phyloP scores from a whole-genome alignment of 768 basidiomycete genomes.

The Mycena rebaudengoi region DNA sequence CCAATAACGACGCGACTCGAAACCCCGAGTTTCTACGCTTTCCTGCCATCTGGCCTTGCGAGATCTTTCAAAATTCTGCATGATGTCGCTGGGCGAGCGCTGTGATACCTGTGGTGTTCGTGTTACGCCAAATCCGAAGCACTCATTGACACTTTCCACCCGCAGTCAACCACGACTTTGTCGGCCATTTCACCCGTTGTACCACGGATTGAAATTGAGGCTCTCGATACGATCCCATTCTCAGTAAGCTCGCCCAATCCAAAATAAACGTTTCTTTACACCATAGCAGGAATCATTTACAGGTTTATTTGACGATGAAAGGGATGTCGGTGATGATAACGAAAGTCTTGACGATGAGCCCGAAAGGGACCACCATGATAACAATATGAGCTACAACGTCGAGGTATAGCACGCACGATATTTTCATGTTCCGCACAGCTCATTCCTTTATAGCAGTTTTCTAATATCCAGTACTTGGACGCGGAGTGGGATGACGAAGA shows the following conservation, averaged over 20 bases:
- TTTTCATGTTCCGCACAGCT: background rate
- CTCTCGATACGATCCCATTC: constrained; percentile 27
- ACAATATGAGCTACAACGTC: constrained; percentile 41
- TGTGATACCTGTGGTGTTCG: constrained; percentile 22
- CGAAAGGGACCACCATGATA: background rate
- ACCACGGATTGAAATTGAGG: constrained; percentile 22
- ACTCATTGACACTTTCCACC: background rate
- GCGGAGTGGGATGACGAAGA: constrained; percentile 44
- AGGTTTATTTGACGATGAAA: constrained; percentile 18
- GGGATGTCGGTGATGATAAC: background rate
- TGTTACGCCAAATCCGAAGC: background rate
- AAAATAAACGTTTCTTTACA: background rate
- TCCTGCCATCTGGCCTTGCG: background rate
- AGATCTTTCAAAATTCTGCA: background rate
- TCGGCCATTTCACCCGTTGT: background rate
- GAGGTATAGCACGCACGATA: constrained; percentile 29
- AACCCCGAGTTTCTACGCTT: no score
- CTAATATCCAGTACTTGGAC: constrained; percentile 34
- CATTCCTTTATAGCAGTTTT: constrained; percentile 31
- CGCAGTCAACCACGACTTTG: constrained; percentile 19
- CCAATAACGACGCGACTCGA: no score
- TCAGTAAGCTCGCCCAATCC: constrained; percentile 15
- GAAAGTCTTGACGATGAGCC: background rate
- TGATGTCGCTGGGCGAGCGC: constrained; percentile 22
- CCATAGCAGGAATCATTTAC: constrained; percentile 31